Evolutionary conservation across 768 basidiomycete genomes (phyloP).

Genomic region (Mycena indigotica): DNA sequence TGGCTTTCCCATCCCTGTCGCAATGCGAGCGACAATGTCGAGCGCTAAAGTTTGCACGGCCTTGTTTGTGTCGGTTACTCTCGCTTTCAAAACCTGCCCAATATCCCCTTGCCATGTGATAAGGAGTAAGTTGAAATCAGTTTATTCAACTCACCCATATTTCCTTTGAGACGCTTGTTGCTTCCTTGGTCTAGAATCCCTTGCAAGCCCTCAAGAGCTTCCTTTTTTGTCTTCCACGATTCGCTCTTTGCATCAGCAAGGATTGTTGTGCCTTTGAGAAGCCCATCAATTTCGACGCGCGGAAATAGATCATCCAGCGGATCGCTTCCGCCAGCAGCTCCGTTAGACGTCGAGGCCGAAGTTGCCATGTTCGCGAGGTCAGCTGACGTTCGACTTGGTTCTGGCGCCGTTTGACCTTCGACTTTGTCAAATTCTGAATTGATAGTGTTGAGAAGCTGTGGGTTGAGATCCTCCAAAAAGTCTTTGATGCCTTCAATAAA

Average conservation of each 20-base stretch:
- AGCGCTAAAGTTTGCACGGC: constrained; percentile 88
- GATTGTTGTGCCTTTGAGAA: constrained; percentile 83
- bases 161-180: constrained; percentile 90
- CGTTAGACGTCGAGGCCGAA: constrained; percentile 43
- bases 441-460: constrained; percentile 90
- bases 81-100: constrained; percentile 80
- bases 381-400: constrained; percentile 73
- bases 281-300: constrained; percentile 85
- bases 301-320: constrained; percentile 94
- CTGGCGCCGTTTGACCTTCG: constrained; percentile 73
- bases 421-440: constrained; percentile 91
- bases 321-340: constrained; percentile 52
- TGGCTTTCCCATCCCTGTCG: constrained; percentile 91
- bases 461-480: constrained; percentile 91
- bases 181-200: constrained; percentile 84
- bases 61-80: constrained; percentile 92
- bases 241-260: constrained; percentile 86
- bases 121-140: constrained; percentile 9
- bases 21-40: constrained; percentile 87
- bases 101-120: constrained; percentile 73
- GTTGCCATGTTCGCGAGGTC: constrained; percentile 64
- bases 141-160: constrained; percentile 63
- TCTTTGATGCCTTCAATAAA: constrained; percentile 75
- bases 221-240: constrained; percentile 96
- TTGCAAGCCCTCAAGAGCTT: constrained; percentile 84